phyloP scores from a whole-genome alignment of 352 stramenopile species.

The Phytophthora melonis region DNA sequence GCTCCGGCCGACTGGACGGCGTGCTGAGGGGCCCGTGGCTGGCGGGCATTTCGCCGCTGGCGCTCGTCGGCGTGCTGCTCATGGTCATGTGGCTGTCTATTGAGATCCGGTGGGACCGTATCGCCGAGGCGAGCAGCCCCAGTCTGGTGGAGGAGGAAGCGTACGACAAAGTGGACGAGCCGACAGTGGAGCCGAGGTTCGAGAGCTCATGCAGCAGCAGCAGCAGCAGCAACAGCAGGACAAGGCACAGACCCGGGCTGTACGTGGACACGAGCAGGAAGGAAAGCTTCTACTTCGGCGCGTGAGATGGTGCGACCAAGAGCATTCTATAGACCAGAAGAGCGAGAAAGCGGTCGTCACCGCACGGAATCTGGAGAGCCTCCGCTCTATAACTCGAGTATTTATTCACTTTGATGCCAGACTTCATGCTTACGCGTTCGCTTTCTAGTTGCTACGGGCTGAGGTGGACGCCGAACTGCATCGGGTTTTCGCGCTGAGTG shows the following conservation, averaged over 20 bases:
- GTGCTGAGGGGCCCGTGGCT: slow-evolving; percentile 32
- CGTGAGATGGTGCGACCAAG: slow-evolving; percentile 22
- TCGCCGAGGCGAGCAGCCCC: slow-evolving; percentile 28
- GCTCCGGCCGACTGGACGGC: slow-evolving; percentile 28
- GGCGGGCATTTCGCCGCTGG: slow-evolving; percentile 35
- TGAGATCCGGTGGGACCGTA: slow-evolving; percentile 53
- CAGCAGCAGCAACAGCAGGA: background rate
- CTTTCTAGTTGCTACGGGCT: slow-evolving; percentile 19
- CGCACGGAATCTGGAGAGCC: slow-evolving; percentile 10
- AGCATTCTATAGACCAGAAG: background rate
- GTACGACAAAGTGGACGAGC: slow-evolving; percentile 16
- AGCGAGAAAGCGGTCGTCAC: slow-evolving; percentile 13
- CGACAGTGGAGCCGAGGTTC: background rate
- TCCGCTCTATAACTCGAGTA: slow-evolving; percentile 30
- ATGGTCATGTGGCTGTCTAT: slow-evolving; percentile 53
- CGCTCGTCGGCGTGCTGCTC: slow-evolving; percentile 46
- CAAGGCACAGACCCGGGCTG: slow-evolving; percentile 11
- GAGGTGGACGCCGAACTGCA: slow-evolving; percentile 16
- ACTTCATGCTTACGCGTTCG: slow-evolving; percentile 2
- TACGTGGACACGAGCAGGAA: slow-evolving; percentile 34
- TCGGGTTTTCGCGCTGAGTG: slow-evolving; percentile 38
- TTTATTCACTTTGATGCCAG: slow-evolving; percentile 42
- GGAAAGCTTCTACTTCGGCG: slow-evolving; percentile 14
- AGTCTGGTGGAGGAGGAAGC: slow-evolving; percentile 16
- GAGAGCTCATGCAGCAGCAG: slow-evolving; percentile 8